Percentiles rank a stretch among this genome's conserved stretches.
Conservation (phyloP, 1,284 basidiomycete genomes). For the Cronartium ribicola region DNA sequence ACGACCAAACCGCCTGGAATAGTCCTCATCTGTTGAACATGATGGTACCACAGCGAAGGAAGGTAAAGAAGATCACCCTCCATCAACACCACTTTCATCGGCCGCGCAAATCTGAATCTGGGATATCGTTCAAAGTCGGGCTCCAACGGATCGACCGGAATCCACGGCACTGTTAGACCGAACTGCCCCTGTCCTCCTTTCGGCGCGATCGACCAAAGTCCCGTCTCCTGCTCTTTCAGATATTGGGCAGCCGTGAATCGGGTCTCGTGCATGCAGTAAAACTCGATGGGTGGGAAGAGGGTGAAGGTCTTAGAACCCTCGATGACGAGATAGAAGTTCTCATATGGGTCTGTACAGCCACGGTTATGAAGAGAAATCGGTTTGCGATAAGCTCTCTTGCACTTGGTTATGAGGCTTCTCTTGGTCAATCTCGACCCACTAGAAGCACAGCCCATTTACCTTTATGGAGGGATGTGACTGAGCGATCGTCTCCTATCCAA, state of each 20-base stretch:
- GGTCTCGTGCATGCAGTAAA: conserved; percentile 66
- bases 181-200: conserved; percentile 1
- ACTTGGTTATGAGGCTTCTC: conserved; percentile 49
- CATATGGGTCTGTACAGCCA: conserved; percentile 71
- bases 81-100: conserved; percentile 63
- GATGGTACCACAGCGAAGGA: conserved; percentile 86
- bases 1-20: conserved; percentile 18
- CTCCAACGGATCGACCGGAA: conserved; percentile 46
- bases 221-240: conserved; percentile 41
- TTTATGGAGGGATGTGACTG: conserved; percentile 76
- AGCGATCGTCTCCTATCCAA: conserved; percentile 75
- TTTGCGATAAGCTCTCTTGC: conserved; percentile 74
- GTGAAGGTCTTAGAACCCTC: conserved; percentile 78
- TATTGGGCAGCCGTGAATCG: conserved; percentile 14
- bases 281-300: conserved; percentile 76
- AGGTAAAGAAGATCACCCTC: conserved; percentile 80
- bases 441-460: conserved; percentile 55
- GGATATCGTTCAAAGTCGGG: conserved; percentile 43
- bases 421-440: no score
- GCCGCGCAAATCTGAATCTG: conserved; percentile 57
- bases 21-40: conserved; percentile 60
- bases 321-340: conserved; percentile 83
- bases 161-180: conserved; percentile 51
- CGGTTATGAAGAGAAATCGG: conserved; percentile 79
- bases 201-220: conserved; percentile 39